Percentiles rank a stretch among this genome's conserved stretches.
These are phyloP conservation scores for Puccinia novopanici DNA, from an alignment of 1,284 basidiomycete genomes.

Conservation along the genomic window DNA sequence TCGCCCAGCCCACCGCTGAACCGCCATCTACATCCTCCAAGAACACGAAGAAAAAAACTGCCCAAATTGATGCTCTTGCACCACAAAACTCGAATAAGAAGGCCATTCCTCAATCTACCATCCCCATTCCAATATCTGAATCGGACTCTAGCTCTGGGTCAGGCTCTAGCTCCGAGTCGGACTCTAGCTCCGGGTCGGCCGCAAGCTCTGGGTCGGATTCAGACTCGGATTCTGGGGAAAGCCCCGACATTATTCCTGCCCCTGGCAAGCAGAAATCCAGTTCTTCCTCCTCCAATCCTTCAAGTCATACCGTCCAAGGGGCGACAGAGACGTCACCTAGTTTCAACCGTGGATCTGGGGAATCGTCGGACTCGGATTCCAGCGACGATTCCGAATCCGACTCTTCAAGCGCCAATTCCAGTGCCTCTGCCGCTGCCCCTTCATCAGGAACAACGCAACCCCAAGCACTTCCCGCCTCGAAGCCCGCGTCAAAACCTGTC, in stretches of 20 bases:
- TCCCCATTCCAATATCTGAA: background rate
- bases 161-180: background rate
- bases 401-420: background rate
- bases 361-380: background rate
- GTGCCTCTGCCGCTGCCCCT: background rate
- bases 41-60: background rate
- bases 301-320: background rate
- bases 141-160: background rate
- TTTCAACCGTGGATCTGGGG: background rate
- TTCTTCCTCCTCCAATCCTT: background rate
- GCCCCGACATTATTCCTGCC: background rate
- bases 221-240: background rate
- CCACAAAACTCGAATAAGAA: background rate
- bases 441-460: background rate
- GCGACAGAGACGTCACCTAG: background rate
- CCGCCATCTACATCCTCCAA: background rate
- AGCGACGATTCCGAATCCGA: conserved; percentile 19
- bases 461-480: background rate
- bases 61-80: background rate
- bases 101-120: background rate
- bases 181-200: conserved; percentile 17
- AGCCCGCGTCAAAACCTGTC: background rate
- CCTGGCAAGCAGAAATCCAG: background rate
- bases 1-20: background rate
- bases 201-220: conserved; percentile 6